Conservation (phyloP, 352 stramenopile species). For the Thalassiosira oceanica region DNA sequence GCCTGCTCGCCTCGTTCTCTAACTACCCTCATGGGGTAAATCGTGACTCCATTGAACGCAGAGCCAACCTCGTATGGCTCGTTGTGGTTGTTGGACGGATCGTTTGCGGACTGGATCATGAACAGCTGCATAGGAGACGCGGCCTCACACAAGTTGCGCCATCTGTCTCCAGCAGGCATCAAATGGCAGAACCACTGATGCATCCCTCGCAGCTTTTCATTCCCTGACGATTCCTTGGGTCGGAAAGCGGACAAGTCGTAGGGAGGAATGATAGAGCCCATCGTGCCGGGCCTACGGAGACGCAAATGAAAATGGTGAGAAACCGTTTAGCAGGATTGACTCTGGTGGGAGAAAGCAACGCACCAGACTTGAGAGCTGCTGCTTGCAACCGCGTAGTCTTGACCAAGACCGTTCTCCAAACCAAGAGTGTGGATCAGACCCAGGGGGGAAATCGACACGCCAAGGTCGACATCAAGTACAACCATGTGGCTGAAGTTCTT, state of each 20-base stretch:
- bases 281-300: constrained; percentile 6
- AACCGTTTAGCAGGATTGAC: not conserved
- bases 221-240: constrained; percentile 26
- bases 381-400: constrained; percentile 32
- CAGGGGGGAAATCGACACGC: constrained; percentile 33
- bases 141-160: constrained; percentile 58
- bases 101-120: constrained; percentile 34
- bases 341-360: no score
- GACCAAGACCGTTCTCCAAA: constrained; percentile 22
- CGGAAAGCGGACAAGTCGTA: constrained; percentile 59
- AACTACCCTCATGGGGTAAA: constrained; percentile 38
- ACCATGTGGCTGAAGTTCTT: constrained; percentile 56
- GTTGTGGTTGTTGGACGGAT: constrained; percentile 17
- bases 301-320: not conserved
- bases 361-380: constrained; percentile 36
- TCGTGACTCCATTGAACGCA: constrained; percentile 43
- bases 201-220: constrained; percentile 22
- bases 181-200: constrained; percentile 53
- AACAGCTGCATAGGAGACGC: constrained; percentile 53
- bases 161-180: constrained; percentile 42
- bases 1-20: constrained; percentile 12
- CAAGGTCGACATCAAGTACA: constrained; percentile 53
- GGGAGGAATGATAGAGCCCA: constrained; percentile 50
- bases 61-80: constrained; percentile 35
- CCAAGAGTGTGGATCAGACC: constrained; percentile 52